These are phyloP conservation scores for Borealophlyctis nickersoniae DNA, from an alignment of 192 early-diverging fungal species.

Conservation along the genomic window DNA sequence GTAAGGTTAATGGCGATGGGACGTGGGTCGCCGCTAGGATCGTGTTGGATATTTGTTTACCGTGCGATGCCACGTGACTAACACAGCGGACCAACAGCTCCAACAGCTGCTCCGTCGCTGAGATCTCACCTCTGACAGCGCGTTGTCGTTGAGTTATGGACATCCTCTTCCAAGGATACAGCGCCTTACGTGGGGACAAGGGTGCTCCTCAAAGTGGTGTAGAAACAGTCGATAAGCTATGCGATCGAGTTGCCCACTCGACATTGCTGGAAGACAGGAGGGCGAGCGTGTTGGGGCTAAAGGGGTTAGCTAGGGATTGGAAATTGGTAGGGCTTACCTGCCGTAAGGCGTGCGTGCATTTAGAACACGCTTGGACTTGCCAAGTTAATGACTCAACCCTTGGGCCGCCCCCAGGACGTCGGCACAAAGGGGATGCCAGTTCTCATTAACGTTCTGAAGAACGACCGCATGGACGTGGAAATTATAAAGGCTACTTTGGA, in stretches of 20 bases:
- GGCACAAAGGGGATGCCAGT: constrained; percentile 73
- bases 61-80: too few species aligned
- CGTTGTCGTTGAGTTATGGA: too few species aligned
- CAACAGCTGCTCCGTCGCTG: too few species aligned
- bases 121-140: too few species aligned
- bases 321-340: constrained; percentile 46
- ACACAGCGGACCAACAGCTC: too few species aligned
- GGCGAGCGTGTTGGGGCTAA: constrained; percentile 80
- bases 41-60: too few species aligned
- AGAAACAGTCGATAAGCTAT: constrained; percentile 81
- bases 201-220: constrained; percentile 59
- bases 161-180: constrained; percentile 58
- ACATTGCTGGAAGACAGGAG: constrained; percentile 88
- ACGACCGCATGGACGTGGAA: constrained; percentile 82
- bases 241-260: constrained; percentile 76
- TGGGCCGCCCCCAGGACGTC: constrained; percentile 62
- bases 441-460: constrained; percentile 71
- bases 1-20: too few species aligned
- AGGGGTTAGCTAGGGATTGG: constrained; percentile 83
- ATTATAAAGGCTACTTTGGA: constrained; percentile 84
- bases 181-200: constrained; percentile 60
- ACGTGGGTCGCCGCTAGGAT: too few species aligned
- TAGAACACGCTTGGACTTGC: not conserved
- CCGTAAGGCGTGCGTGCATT: constrained; percentile 1
- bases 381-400: not conserved